Percentiles rank a stretch among this genome's conserved stretches.
These are phyloP conservation scores for Monosporozyma aerobia DNA, from an alignment of 805 yeast genomes.

Conservation along the genomic window DNA sequence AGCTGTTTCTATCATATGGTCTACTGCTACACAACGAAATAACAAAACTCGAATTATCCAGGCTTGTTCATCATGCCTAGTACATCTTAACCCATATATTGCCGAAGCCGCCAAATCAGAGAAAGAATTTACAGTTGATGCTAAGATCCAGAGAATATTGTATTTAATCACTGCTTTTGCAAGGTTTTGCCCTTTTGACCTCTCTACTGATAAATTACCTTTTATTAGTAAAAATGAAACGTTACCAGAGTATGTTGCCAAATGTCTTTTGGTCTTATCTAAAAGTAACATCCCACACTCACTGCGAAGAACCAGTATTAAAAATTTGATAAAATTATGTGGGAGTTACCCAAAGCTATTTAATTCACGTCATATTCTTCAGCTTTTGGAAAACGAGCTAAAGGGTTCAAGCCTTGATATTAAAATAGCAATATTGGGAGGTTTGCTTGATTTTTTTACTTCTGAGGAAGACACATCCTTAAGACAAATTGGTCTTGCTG, in stretches of 20 bases:
- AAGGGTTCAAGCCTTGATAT: slow-evolving; percentile 31
- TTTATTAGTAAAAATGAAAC: slow-evolving; percentile 39
- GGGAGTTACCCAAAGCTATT: slow-evolving; percentile 58
- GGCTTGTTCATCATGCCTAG: slow-evolving; percentile 57
- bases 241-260: slow-evolving; percentile 47
- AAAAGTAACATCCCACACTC: slow-evolving; percentile 26
- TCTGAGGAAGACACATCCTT: slow-evolving; percentile 44
- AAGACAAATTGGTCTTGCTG: slow-evolving; percentile 33
- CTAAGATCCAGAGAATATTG: slow-evolving; percentile 46
- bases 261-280: slow-evolving; percentile 49
- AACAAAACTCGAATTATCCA: slow-evolving; percentile 44
- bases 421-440: slow-evolving; percentile 45
- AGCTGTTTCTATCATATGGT: slow-evolving; percentile 66
- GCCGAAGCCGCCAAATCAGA: slow-evolving; percentile 22
- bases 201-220: slow-evolving; percentile 32
- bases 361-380: slow-evolving; percentile 44
- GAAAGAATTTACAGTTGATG: slow-evolving; percentile 25
- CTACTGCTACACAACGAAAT: slow-evolving; percentile 37
- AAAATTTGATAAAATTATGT: slow-evolving; percentile 51
- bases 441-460: slow-evolving; percentile 48
- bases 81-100: slow-evolving; percentile 40
- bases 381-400: slow-evolving; percentile 45
- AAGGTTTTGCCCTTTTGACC: slow-evolving; percentile 48
- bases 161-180: slow-evolving; percentile 66
- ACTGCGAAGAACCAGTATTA: slow-evolving; percentile 44